Conservation (phyloP, 1,139 yeast species). For the Suhomyces wounanorum region DNA sequence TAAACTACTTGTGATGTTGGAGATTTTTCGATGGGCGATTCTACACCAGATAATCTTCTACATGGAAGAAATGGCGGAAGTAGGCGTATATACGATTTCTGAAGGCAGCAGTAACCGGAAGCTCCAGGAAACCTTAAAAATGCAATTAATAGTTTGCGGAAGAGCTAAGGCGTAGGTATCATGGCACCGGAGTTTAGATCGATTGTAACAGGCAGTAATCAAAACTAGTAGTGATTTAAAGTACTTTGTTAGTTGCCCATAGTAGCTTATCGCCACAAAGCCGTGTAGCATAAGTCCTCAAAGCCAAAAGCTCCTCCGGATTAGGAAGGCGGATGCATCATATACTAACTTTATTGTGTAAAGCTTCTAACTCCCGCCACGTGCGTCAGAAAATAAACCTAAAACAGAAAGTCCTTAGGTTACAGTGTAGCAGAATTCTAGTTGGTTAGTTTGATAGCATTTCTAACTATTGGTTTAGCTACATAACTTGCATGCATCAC, state of each 20-base stretch:
- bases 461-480: not conserved
- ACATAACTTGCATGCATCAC: not conserved
- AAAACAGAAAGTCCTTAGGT: not conserved
- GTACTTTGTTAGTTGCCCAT: not conserved
- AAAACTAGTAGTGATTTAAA: not conserved
- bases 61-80: not conserved
- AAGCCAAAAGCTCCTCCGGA: not conserved
- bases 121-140: not conserved
- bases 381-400: not conserved
- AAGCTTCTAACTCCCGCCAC: slow-evolving; percentile 1
- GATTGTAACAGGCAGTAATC: not conserved
- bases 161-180: not conserved
- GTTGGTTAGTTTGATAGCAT: not conserved
- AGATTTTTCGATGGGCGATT: not conserved
- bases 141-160: not conserved
- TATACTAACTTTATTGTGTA: not conserved
- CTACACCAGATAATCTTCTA: not conserved
- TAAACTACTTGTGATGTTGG: not conserved
- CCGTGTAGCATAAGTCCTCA: slow-evolving; percentile 3
- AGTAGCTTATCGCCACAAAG: slow-evolving; percentile 2
- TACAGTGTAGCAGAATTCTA: not conserved
- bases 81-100: not conserved
- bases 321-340: not conserved
- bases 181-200: not conserved
- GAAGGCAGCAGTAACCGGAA: not conserved